These are phyloP conservation scores for Hanseniaspora lindneri DNA, from an alignment of 805 yeast genomes.

Conservation along the genomic window DNA sequence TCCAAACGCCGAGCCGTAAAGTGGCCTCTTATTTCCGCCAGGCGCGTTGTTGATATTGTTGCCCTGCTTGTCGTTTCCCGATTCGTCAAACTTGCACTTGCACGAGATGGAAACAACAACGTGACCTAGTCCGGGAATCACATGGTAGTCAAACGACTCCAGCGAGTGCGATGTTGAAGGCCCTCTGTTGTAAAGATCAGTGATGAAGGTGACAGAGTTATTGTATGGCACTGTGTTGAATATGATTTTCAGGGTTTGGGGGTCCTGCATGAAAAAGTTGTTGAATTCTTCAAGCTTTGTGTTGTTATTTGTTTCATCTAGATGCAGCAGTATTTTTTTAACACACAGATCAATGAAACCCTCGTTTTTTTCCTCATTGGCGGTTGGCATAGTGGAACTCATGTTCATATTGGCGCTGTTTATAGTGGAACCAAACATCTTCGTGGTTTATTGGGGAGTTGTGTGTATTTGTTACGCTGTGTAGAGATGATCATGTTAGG, in stretches of 20 bases:
- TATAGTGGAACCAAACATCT: too few species aligned
- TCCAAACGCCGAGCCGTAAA: constrained; percentile 66
- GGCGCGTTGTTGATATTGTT: constrained; percentile 38
- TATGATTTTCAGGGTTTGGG: constrained; percentile 23
- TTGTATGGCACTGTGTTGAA: constrained; percentile 27
- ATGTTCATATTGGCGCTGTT: not conserved
- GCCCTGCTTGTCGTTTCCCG: constrained; percentile 55
- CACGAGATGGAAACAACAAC: constrained; percentile 40
- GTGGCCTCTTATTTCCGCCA: constrained; percentile 31
- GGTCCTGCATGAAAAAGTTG: constrained; percentile 22
- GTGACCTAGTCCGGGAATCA: constrained; percentile 52
- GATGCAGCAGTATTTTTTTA: constrained; percentile 28
- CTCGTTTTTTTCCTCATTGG: constrained; percentile 21
- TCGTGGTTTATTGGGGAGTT: too few species aligned
- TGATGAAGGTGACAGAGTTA: constrained; percentile 22
- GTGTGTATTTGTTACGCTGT: too few species aligned
- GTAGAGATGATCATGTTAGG: too few species aligned
- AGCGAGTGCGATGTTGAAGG: constrained; percentile 46
- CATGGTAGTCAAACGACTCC: constrained; percentile 54
- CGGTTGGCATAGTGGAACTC: not conserved
- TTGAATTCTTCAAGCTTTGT: constrained; percentile 25
- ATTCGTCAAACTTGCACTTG: constrained; percentile 65
- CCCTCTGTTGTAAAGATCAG: constrained; percentile 27
- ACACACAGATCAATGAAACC: constrained; percentile 27
- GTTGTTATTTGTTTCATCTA: constrained; percentile 27